Base-by-base conservation (phyloP, 306 rosid species). In the Lablab purpureus region DNA sequence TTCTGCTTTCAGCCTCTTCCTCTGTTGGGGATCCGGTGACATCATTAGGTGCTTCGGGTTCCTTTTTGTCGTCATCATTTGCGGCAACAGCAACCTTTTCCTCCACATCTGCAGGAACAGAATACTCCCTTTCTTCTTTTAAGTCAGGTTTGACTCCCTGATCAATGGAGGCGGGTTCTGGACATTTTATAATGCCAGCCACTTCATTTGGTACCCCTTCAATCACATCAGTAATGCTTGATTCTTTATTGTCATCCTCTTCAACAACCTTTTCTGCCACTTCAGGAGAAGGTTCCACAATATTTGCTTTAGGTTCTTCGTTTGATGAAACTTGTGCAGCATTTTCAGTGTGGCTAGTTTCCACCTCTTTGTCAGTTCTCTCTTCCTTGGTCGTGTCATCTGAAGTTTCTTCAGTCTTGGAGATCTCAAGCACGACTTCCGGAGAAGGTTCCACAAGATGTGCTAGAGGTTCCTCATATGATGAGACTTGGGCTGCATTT, bases 21-120 rank as follows among this genome's bases (percentile, higher is more conserved):
- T 89, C 83, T 78, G 82, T 83, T 54, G 84, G 46, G 47, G 50
- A 60, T 73, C 49, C 87, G 67, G 73, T 81, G 70, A 56, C 83
- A 21, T 36, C 56, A 34, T 69, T 80, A 40, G 76, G 63, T 74
- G 68, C 74, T 40, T 73, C 82, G 18, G 73, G 9, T 76, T 59
- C 89, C 55, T 86, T 82, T 86, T 76, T 85, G 77, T 84, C 80
- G 50, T 74, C 80, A 56, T 77, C 86, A 22, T 71, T 76, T 71
- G 58, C 62, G 34, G 69, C 88, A 28, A 22, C 36, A 40, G 0
- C 81, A 30, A 30, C 23, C 43, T 62, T 79, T 74, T 87, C 85
- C 62, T 59, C 73, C 1, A 60, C 69, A 56, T 15, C 46, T 8
- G 80, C 34, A 30, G 76, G 86, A 65, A 72, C 56, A 58, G 34